Evolutionary conservation across 192 early-diverging fungal species (phyloP), one percentile per base, ranked within the genome.

Genomic region (Backusella liffmaniae): DNA sequence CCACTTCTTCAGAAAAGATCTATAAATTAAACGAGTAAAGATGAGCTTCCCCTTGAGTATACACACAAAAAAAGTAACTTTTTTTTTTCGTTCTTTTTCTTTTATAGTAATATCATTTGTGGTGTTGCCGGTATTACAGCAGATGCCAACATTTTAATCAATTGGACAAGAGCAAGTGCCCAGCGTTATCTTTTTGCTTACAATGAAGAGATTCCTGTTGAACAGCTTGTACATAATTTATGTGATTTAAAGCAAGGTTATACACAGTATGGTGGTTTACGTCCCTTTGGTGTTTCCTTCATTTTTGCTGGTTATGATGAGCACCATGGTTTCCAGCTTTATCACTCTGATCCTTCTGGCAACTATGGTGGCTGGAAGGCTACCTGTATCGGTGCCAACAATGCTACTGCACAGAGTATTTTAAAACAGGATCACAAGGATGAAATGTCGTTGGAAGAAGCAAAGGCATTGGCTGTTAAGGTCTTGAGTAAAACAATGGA

Each of bases 291-390:
- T 53, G 98, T 99, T 15, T 98, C 97, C 26, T 98, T 99, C 82
- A 87, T 99, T 72, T 98, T 95, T 78, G 98, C 95, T 29, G 97
- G 98, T 34, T 95, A 93, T 84, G 98, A 99, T 81, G 82, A 92
- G 32, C 88, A 93, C 56, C 84, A 87, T 79, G 97, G 96, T 15
- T 97, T 98, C 89, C 98, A 99, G 84, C 90, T 99, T 37, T 99
- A 98, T 82, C 95, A 96, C 83, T 97, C 96, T 21, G 98, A 99
- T 86, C 98, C 98, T 0, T 96, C 96, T 3, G 98, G 98, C 69
- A 99, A 99, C 88, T 99, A 99, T 85, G 91, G 93, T 80, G 97
- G 97, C 68, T 99, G 98, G 98, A 98, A 97, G 83, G 96, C 98
- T 7, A 96, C 94, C 42, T 97, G 96, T 85, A 97, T 99, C 81